These are phyloP conservation scores for Podospora tetraspora DNA, from an alignment of 495 filamentous ascomycete genomes.

Conservation along the genomic window DNA sequence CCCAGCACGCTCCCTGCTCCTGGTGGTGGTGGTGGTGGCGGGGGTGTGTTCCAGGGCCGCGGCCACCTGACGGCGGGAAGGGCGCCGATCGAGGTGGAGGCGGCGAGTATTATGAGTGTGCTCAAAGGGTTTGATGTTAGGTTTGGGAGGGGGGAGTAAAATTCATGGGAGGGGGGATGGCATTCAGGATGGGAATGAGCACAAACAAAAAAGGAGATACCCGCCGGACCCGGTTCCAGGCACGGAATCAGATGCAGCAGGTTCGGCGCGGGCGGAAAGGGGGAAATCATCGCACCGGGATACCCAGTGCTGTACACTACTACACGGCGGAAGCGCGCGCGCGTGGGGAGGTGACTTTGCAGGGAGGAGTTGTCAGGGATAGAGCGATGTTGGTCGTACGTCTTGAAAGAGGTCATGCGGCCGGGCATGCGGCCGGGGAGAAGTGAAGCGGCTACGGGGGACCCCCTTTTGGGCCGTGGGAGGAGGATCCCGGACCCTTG, in stretches of 20 bases:
- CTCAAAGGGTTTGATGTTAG: constrained; percentile 76
- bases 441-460: constrained; percentile 10
- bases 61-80: constrained; percentile 31
- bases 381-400: neutral
- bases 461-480: no score
- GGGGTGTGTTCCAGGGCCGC: constrained; percentile 1
- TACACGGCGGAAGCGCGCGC: neutral
- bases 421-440: constrained; percentile 24
- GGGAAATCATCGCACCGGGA: neutral
- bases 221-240: neutral
- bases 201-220: neutral
- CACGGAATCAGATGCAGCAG: neutral
- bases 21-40: constrained; percentile 1
- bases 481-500: neutral
- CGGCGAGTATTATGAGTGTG: constrained; percentile 81
- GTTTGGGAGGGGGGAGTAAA: constrained; percentile 50
- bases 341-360: neutral
- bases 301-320: neutral
- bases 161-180: neutral
- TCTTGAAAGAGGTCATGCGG: constrained; percentile 25
- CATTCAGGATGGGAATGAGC: neutral
- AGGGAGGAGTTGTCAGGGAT: neutral
- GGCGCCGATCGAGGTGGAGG: constrained; percentile 73
- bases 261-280: neutral
- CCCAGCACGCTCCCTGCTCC: constrained; percentile 3